Evolutionary conservation across 2,329 filamentous ascomycete species (phyloP).

Genomic region (Penicillium sp.): DNA sequence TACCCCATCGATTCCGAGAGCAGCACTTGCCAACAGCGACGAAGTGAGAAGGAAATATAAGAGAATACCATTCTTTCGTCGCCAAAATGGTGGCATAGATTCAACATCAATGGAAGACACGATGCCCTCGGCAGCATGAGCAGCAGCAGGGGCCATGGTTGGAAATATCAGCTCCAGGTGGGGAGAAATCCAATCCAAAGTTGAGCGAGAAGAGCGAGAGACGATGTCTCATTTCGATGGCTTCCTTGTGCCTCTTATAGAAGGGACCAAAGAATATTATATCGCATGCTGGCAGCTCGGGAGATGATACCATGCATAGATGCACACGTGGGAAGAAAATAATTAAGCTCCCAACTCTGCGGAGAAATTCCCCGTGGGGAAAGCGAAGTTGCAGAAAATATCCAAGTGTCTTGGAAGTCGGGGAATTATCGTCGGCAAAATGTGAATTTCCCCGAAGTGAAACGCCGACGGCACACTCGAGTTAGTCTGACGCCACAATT

Average conservation of each 20-base stretch:
- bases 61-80: conserved; percentile 44
- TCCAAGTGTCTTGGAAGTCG: neutral
- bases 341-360: neutral
- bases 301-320: neutral
- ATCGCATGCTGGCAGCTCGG: neutral
- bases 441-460: conserved; percentile 26
- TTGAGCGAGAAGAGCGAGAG: neutral
- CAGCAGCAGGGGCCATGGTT: conserved; percentile 27
- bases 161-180: neutral
- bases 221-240: neutral
- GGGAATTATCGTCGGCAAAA: neutral
- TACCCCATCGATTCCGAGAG: conserved; percentile 48
- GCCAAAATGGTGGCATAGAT: conserved; percentile 23
- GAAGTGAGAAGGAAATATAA: conserved; percentile 49
- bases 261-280: neutral
- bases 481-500: neutral
- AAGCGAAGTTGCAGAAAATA: neutral
- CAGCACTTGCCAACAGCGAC: conserved; percentile 45
- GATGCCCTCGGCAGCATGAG: conserved; percentile 25
- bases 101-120: conserved; percentile 23
- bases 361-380: conserved; percentile 8
- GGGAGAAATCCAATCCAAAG: neutral
- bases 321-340: neutral
- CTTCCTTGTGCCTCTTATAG: conserved; percentile 9
- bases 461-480: neutral